These are phyloP conservation scores for Psilocybe azurescens DNA, from an alignment of 768 basidiomycete genomes.

Conservation along the genomic window DNA sequence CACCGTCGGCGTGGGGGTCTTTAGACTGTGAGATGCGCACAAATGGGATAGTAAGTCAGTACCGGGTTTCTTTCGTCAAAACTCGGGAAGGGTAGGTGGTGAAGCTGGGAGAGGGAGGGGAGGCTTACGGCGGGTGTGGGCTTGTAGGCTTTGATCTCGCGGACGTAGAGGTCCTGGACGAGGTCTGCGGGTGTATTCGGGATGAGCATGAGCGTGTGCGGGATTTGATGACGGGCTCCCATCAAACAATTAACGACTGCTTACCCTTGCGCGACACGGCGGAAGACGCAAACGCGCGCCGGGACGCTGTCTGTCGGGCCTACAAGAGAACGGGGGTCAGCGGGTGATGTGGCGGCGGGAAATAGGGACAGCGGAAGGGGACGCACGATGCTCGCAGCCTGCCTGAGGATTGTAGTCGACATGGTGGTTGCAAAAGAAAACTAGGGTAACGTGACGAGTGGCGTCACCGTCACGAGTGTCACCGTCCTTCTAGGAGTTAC, in stretches of 20 bases:
- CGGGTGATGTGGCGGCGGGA: no score
- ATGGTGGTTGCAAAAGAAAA: constrained; percentile 57
- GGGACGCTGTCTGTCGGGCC: constrained; percentile 57
- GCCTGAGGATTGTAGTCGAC: constrained; percentile 66
- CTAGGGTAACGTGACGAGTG: constrained; percentile 45
- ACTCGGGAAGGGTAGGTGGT: not conserved
- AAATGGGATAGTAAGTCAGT: no score
- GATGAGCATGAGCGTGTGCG: constrained; percentile 27
- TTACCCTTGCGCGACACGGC: constrained; percentile 68
- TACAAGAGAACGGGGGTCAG: constrained; percentile 27
- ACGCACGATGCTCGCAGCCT: constrained; percentile 56
- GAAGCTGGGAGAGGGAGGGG: not conserved
- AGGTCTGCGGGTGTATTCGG: constrained; percentile 72
- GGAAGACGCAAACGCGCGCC: constrained; percentile 65
- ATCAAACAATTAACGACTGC: constrained; percentile 26
- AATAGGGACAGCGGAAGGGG: no score
- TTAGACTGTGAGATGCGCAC: constrained; percentile 60
- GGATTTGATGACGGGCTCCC: no score
- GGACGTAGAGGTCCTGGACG: constrained; percentile 91
- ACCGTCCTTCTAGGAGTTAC: not conserved
- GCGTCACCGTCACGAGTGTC: constrained; percentile 14
- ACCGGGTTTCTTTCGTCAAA: not conserved
- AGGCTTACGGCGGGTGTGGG: constrained; percentile 69
- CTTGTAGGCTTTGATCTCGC: constrained; percentile 91
- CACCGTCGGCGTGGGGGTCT: constrained; percentile 92